phyloP scores from a whole-genome alignment of 2,329 filamentous ascomycete genomes.

The Cladosporium sp. region DNA sequence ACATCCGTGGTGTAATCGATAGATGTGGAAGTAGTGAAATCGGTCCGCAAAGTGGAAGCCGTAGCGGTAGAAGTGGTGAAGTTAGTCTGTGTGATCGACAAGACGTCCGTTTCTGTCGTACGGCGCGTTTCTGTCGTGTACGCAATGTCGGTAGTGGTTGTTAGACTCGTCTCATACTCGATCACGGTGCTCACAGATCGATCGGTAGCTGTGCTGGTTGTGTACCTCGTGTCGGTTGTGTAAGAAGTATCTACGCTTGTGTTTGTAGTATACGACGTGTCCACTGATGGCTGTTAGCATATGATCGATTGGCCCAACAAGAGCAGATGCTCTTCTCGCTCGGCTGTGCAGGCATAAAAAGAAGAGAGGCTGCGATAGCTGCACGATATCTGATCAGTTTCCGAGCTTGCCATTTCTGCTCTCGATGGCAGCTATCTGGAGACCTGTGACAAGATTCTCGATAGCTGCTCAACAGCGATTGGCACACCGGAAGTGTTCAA shows the following conservation, averaged over 20 bases:
- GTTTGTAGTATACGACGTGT: conserved; percentile 6
- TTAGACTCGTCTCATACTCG: background rate
- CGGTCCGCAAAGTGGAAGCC: background rate
- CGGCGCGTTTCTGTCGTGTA: background rate
- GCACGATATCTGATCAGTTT: no score
- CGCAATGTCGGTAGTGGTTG: background rate
- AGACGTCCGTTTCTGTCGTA: background rate
- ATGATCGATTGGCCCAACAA: background rate
- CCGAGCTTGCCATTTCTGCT: no score
- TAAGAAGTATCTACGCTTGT: conserved; percentile 1
- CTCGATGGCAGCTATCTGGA: no score
- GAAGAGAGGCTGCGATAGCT: no score
- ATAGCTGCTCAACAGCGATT: background rate
- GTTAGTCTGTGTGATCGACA: background rate
- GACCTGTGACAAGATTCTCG: background rate
- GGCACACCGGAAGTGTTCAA: background rate
- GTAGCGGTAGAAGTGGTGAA: background rate
- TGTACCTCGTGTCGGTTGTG: conserved; percentile 1
- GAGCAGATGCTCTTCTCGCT: no score
- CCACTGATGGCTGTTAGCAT: background rate
- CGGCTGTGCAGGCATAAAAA: no score
- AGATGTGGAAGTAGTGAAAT: background rate
- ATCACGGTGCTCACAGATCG: background rate
- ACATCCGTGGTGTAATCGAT: background rate
- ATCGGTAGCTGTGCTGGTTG: background rate